Evolutionary conservation across 164 flowering plant genomes (phyloP), one percentile per base, ranked within the genome.

Genomic region (Stephania japonica): DNA sequence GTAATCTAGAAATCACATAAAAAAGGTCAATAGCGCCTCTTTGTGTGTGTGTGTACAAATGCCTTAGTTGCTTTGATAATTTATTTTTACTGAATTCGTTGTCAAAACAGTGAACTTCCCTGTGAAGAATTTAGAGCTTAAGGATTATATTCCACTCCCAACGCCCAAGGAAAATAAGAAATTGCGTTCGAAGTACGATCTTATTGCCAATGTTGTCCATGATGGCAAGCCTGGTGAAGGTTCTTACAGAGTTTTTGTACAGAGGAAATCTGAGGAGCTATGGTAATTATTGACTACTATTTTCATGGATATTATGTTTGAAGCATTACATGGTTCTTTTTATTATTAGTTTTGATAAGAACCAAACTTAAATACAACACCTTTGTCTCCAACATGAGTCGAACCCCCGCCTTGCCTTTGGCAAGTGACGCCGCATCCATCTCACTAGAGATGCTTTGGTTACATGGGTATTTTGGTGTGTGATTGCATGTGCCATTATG

Each of bases 201-300:
- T 96, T 77, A 92, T 93, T 81, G 97, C 97, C 11, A 96, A 96
- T 81, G 83, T 96, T 69, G 99, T 93, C 72, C 99, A 96, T 82
- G 99, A 96, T 75, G 99, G 99, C 32, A 92, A 96, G 76, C 98
- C 99, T 42, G 89, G 91, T 77, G 97, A 88, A 83, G 99, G 99
- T 56, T 81, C 75, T 64, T 96, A 92, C 78, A 89, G 98, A 81
- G 99, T 86, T 41, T 93, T 93, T 82, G 98, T 96, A 14, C 99
- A 96, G 82, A 83, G 99, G 65, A 96, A 96, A 79, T 93, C 99
- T 16, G 98, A 96, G 83, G 98, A 93, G 78, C 81, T 87, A 84
- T 95, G 99, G 99, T 93, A 67, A 18, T 47, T 14, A 1, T 65
- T n/a, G 62, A 56, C 4, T 9, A 25, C 4, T 25, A 25, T 24